Percentiles rank a stretch among this genome's conserved stretches.
Evolutionary conservation across 805 yeast species (phyloP).

Genomic region (Metschnikowia kunwiensis): DNA sequence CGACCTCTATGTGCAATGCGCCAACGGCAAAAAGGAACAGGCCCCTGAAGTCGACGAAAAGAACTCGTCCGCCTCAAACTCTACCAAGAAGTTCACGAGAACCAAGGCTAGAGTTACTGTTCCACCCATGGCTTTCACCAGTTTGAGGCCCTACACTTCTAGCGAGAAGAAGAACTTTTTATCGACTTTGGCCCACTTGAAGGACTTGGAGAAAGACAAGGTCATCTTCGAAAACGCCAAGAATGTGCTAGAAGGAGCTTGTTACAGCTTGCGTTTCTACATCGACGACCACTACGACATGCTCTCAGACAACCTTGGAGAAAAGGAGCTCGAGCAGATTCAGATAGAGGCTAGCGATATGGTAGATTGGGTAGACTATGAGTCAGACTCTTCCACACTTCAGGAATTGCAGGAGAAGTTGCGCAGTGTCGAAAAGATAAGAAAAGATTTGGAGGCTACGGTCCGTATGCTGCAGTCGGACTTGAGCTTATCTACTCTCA

Average conservation of each 20-base stretch:
- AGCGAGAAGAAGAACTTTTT: constrained; percentile 45
- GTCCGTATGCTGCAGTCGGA: constrained; percentile 45
- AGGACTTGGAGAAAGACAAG: constrained; percentile 54
- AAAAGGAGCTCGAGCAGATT: constrained; percentile 31
- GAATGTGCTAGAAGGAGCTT: constrained; percentile 68
- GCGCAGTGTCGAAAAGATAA: constrained; percentile 19
- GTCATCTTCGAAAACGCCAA: constrained; percentile 52
- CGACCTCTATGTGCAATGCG: constrained; percentile 46
- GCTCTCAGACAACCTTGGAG: constrained; percentile 38
- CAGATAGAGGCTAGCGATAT: constrained; percentile 40
- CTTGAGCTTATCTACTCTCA: constrained; percentile 45
- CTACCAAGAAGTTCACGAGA: constrained; percentile 16
- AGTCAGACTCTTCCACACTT: constrained; percentile 49
- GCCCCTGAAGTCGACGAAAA: constrained; percentile 14
- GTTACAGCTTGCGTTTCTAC: constrained; percentile 64
- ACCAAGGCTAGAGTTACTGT: constrained; percentile 29
- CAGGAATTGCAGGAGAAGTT: constrained; percentile 28
- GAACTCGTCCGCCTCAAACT: constrained; percentile 6
- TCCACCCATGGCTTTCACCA: constrained; percentile 48
- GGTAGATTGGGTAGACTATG: constrained; percentile 79
- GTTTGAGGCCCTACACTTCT: constrained; percentile 29
- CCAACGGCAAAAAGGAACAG: constrained; percentile 13
- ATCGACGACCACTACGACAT: constrained; percentile 52
- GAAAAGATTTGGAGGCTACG: constrained; percentile 28
- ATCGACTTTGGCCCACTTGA: constrained; percentile 50